A percentile compares a stretch with the other conserved stretches of the same genome.
phyloP scores from a whole-genome alignment of 2,329 filamentous ascomycete genomes.

The Calonectria multiphialidica region DNA sequence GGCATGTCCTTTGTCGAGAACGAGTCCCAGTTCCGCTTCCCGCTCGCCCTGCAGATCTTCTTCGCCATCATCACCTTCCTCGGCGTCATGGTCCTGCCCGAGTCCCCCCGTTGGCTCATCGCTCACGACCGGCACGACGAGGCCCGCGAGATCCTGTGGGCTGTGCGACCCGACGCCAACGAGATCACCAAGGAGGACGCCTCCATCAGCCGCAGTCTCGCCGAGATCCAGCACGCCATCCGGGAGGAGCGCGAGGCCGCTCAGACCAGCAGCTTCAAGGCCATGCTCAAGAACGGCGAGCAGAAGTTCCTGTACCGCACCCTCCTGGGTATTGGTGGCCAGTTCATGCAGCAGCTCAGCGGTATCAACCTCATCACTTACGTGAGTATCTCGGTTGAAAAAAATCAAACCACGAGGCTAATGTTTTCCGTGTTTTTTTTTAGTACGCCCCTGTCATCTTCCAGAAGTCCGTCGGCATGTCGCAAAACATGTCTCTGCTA shows the following conservation, averaged over 20 bases:
- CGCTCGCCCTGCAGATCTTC: conserved; percentile 57
- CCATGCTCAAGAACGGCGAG: conserved; percentile 55
- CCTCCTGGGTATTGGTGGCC: conserved; percentile 55
- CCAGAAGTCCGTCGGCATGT: conserved; percentile 57
- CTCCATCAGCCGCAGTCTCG: conserved; percentile 43
- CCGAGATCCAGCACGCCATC: conserved; percentile 54
- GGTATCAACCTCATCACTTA: conserved; percentile 53
- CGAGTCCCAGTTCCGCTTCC: conserved; percentile 57
- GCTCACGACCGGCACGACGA: conserved; percentile 56
- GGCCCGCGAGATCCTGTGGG: conserved; percentile 50
- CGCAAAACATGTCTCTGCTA: conserved; percentile 60
- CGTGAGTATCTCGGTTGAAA: conserved; percentile 18
- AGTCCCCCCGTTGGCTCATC: conserved; percentile 58
- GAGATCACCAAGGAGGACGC: conserved; percentile 42
- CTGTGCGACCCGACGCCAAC: conserved; percentile 45
- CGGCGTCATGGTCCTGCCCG: conserved; percentile 53
- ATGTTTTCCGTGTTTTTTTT: conserved; percentile 23
- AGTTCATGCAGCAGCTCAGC: conserved; percentile 58
- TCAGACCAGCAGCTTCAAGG: conserved; percentile 46
- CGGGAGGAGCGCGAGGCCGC: conserved; percentile 55
- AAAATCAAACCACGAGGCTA: conserved; percentile 5
- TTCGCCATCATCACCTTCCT: conserved; percentile 53
- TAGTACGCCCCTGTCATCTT: conserved; percentile 57
- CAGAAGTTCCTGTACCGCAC: conserved; percentile 56
- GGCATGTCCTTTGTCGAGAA: conserved; percentile 51